phyloP scores from a whole-genome alignment of 192 early-diverging fungal species.

The Linnemannia exigua region DNA sequence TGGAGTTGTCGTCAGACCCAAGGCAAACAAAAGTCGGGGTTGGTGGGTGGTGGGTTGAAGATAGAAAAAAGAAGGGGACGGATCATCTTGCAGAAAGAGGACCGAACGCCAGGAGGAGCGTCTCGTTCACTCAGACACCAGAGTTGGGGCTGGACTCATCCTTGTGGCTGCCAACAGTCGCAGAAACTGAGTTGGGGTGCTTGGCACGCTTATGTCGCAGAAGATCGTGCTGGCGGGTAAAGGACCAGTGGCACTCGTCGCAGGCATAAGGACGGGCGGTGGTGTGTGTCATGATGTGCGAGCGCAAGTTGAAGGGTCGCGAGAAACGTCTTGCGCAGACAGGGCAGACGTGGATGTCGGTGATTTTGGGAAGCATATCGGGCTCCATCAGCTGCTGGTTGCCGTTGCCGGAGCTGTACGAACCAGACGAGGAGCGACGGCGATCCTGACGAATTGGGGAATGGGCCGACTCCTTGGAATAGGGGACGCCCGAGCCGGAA shows the following conservation, averaged over 20 bases:
- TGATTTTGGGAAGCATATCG: conserved; percentile 37
- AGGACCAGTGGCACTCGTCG: conserved; percentile 78
- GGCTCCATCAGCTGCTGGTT: conserved; percentile 34
- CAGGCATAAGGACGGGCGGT: conserved; percentile 82
- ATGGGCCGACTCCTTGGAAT: conserved; percentile 13
- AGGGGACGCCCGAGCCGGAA: conserved; percentile 10
- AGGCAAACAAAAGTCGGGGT: not conserved
- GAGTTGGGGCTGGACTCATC: not conserved
- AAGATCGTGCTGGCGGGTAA: conserved; percentile 93
- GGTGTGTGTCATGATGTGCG: conserved; percentile 82
- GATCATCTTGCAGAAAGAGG: not conserved
- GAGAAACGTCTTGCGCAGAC: conserved; percentile 66
- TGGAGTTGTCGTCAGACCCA: conserved; percentile 1
- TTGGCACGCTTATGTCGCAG: conserved; percentile 75
- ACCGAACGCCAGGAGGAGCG: not conserved
- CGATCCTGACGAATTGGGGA: conserved; percentile 48
- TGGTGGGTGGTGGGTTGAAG: not conserved
- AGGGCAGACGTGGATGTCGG: conserved; percentile 51
- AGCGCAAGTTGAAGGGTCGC: conserved; percentile 82
- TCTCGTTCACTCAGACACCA: conserved; percentile 3
- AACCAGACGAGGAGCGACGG: conserved; percentile 41
- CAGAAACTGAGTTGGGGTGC: conserved; percentile 26
- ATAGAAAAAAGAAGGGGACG: not conserved
- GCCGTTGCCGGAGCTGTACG: conserved; percentile 24
- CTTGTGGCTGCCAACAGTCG: not conserved